phyloP scores from a whole-genome alignment of 2,329 filamentous ascomycete species.

The Curvularia hawaiiensis region DNA sequence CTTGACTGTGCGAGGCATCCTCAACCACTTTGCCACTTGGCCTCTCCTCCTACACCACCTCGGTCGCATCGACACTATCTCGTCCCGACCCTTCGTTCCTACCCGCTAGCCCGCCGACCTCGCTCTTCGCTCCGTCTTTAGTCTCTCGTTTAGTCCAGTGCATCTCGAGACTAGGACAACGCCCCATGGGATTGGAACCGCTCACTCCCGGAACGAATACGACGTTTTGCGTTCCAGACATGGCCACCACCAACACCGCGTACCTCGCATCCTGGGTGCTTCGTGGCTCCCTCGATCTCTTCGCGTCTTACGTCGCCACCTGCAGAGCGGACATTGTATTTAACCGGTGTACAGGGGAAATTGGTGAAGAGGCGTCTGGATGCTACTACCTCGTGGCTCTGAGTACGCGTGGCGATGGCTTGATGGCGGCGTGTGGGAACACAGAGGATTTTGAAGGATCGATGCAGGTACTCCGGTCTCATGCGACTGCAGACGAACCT shows the following conservation, averaged over 20 bases:
- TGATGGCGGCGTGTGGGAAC: constrained; percentile 1
- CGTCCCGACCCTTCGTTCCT: constrained; percentile 10
- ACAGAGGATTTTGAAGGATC: not conserved
- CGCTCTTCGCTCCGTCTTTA: not conserved
- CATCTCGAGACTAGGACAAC: not conserved
- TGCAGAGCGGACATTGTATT: constrained; percentile 11
- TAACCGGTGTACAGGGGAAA: constrained; percentile 6
- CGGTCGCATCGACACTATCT: not conserved
- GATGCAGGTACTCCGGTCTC: not conserved
- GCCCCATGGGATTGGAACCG: not conserved
- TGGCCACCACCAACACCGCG: constrained; percentile 6
- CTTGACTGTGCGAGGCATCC: not conserved
- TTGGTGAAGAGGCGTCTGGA: not conserved
- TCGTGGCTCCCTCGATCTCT: not conserved
- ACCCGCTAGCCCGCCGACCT: constrained; percentile 3
- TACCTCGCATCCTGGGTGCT: constrained; percentile 5
- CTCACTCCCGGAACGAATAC: not conserved
- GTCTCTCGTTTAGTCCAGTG: not conserved
- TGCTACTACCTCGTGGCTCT: not conserved
- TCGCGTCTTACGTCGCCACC: constrained; percentile 4
- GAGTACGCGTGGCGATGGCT: constrained; percentile 1
- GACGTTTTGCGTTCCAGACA: constrained; percentile 3
- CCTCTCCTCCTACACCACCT: constrained; percentile 8
- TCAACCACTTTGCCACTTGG: constrained; percentile 16
- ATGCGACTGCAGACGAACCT: not conserved